Evolutionary conservation across 2,329 filamentous ascomycete species (phyloP), one percentile per base, ranked within the genome.

Genomic region (Colletotrichum gigasporum): DNA sequence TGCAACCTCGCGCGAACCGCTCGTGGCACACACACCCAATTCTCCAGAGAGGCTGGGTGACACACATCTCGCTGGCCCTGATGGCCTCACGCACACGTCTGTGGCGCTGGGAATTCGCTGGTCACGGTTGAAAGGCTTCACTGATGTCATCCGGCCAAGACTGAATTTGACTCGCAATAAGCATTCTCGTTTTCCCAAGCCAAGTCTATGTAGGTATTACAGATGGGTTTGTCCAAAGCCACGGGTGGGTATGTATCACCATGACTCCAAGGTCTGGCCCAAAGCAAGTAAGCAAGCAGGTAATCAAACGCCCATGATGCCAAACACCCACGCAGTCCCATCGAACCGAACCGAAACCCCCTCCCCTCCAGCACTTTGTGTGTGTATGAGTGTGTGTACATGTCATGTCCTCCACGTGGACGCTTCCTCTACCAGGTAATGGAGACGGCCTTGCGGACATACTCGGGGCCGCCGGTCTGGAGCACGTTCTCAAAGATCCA

Each of bases 401-500:
- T n/a, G n/a, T n/a, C n/a, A n/a, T n/a, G n/a, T 26, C 18, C 48
- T 52, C 35, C 9, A 10, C 54, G 14, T 45, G n/a, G n/a, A n/a
- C n/a, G n/a, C n/a, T n/a, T n/a, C n/a, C n/a, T n/a, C n/a, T 69
- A 79, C 60, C 76, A 79, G 1, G 78, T 79, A 26, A 82, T 69
- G 1, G 69, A 73, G 0, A 70, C 75, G 55, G 76, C 74, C 72
- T 79, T 83, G 20, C 73, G 69, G 16, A 69, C 12, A 41, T 77
- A 82, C 34, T 65, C 69, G 3, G 44, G 41, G 1, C 67, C 66
- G 24, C 57, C 68, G 12, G 61, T 58, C 26, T 71, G 9, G 4
- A 83, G 37, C 24, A 79, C 41, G 14, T 80, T 78, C 50, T 81
- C 71, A 22, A 77, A 81, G 8, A 84, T 73, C 80, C 83, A 86